A percentile compares a stretch with the other conserved stretches of the same genome.
phyloP scores from a whole-genome alignment of 2,329 filamentous ascomycete genomes.

The Cladosporium sp. region DNA sequence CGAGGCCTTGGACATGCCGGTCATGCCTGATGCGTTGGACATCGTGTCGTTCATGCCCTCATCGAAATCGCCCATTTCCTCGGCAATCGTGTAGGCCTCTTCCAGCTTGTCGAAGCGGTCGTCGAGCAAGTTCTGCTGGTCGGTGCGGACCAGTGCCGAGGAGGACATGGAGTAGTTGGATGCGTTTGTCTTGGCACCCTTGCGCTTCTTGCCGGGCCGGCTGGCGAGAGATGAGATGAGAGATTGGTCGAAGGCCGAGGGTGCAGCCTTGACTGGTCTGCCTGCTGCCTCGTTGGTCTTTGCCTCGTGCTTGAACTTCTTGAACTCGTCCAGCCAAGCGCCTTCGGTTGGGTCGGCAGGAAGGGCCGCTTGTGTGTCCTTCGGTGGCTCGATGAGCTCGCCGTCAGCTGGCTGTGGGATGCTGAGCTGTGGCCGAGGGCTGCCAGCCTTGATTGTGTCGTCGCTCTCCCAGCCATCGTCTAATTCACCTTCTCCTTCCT shows the following conservation, averaged over 20 bases:
- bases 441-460: conserved; percentile 64
- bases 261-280: conserved; percentile 46
- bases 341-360: conserved; percentile 55
- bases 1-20: conserved; percentile 50
- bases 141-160: conserved; percentile 81
- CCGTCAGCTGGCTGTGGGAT: conserved; percentile 49
- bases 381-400: conserved; percentile 40
- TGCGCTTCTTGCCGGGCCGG: conserved; percentile 87
- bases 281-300: conserved; percentile 45
- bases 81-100: conserved; percentile 66
- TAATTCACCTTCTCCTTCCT: conserved; percentile 37
- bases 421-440: conserved; percentile 24
- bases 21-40: conserved; percentile 51
- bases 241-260: conserved; percentile 69
- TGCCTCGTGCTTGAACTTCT: conserved; percentile 82
- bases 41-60: conserved; percentile 41
- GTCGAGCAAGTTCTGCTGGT: conserved; percentile 81
- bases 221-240: conserved; percentile 70
- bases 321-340: conserved; percentile 89
- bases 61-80: conserved; percentile 34
- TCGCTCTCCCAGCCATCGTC: conserved; percentile 95
- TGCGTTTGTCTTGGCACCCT: conserved; percentile 84
- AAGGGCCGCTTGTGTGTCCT: conserved; percentile 36
- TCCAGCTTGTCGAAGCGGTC: conserved; percentile 89
- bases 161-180: conserved; percentile 91